A percentile compares a stretch with the other conserved stretches of the same genome.
Conservation (phyloP, 352 stramenopile species). For the Sclerospora graminicola region DNA sequence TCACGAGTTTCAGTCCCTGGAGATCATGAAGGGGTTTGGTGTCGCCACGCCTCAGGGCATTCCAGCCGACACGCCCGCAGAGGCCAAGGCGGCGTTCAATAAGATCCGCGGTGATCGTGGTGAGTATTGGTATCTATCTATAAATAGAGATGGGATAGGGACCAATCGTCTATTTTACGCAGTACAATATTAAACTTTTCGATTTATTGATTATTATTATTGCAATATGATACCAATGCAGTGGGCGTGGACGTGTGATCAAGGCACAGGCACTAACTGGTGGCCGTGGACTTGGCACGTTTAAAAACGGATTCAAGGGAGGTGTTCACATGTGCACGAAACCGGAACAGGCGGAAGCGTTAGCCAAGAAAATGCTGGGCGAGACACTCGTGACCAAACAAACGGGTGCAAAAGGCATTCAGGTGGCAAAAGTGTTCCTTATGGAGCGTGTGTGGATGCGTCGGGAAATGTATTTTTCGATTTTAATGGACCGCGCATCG, state of each 20-base stretch:
- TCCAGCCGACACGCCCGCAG: slow-evolving; percentile 63
- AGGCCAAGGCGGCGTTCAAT: slow-evolving; percentile 74
- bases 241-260: slow-evolving; percentile 90
- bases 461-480: slow-evolving; percentile 97
- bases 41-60: slow-evolving; percentile 65
- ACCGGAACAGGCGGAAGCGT: slow-evolving; percentile 65
- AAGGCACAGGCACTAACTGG: slow-evolving; percentile 95
- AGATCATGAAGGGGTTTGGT: slow-evolving; percentile 89
- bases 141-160: slow-evolving; percentile 1
- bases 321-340: slow-evolving; percentile 95
- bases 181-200: not conserved
- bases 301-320: slow-evolving; percentile 96
- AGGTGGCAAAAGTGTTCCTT: slow-evolving; percentile 87
- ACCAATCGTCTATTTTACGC: slow-evolving; percentile 1
- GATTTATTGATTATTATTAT: too few species aligned
- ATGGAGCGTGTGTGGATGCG: slow-evolving; percentile 91
- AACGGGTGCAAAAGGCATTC: slow-evolving; percentile 79
- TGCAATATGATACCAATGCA: slow-evolving; percentile 7
- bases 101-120: slow-evolving; percentile 62
- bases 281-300: slow-evolving; percentile 91
- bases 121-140: slow-evolving; percentile 22
- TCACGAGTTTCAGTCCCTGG: slow-evolving; percentile 91
- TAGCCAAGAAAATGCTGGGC: slow-evolving; percentile 87
- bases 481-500: slow-evolving; percentile 95
- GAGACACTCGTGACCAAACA: slow-evolving; percentile 97